Percentiles rank a stretch among this genome's conserved stretches.
Evolutionary conservation across 2,329 filamentous ascomycete species (phyloP).

Genomic region (Xylariales sp.): DNA sequence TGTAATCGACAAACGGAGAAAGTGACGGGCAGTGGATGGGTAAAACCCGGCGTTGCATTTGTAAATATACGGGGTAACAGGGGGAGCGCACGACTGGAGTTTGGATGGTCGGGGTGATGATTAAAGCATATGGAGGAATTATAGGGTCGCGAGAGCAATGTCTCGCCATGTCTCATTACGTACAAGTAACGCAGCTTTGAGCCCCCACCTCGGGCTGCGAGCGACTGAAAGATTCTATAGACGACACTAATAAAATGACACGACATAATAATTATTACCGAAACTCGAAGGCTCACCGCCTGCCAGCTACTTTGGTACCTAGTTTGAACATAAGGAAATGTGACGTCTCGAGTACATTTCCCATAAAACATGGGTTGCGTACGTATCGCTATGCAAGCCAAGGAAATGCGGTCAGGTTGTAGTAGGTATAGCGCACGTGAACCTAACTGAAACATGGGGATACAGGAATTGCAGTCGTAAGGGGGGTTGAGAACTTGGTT

Average conservation of each 20-base stretch:
- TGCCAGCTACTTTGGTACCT: background rate
- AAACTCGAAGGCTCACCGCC: background rate
- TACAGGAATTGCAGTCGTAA: background rate
- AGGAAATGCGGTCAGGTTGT: conserved; percentile 8
- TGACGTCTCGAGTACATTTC: background rate
- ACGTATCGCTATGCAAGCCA: background rate
- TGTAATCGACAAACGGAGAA: conserved; percentile 40
- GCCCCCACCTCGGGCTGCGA: conserved; percentile 20
- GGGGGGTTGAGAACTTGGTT: background rate
- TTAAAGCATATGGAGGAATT: conserved; percentile 41
- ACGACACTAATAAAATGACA: conserved; percentile 35
- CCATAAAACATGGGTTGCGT: background rate
- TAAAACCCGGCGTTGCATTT: conserved; percentile 38
- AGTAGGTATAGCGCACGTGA: background rate
- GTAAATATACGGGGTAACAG: conserved; percentile 43
- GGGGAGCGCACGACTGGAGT: conserved; percentile 44
- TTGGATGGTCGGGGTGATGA: conserved; percentile 45
- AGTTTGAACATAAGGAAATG: background rate
- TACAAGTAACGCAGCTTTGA: conserved; percentile 27
- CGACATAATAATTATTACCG: conserved; percentile 32
- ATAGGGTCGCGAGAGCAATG: conserved; percentile 24
- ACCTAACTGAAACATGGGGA: background rate
- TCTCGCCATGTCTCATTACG: conserved; percentile 33
- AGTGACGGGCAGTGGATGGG: conserved; percentile 37
- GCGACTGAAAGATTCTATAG: conserved; percentile 31